These are phyloP conservation scores for Malus fusca DNA, from an alignment of 306 rosid species.

Conservation along the genomic window DNA sequence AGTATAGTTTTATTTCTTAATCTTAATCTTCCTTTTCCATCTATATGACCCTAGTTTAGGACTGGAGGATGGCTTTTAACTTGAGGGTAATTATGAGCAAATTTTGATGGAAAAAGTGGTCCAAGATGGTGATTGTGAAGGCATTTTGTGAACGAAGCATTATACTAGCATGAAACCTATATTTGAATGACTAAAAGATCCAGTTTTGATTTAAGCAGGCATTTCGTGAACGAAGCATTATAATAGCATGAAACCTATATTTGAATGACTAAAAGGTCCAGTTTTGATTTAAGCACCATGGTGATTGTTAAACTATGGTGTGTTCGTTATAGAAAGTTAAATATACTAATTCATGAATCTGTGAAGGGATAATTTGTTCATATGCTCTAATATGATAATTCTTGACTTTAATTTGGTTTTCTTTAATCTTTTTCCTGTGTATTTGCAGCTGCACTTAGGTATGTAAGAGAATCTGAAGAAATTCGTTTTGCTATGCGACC, in stretches of 20 bases:
- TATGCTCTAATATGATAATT: constrained; percentile 2
- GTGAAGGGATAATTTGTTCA: background rate
- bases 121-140: background rate
- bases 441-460: constrained; percentile 47
- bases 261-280: background rate
- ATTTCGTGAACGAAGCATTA: background rate
- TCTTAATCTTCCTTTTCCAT: background rate
- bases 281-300: background rate
- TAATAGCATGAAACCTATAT: background rate
- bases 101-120: background rate
- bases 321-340: background rate
- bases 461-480: constrained; percentile 71
- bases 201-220: background rate
- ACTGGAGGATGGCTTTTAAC: background rate
- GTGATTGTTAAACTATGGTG: background rate
- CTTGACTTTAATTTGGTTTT: background rate
- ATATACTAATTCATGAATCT: background rate
- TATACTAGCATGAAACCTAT: background rate
- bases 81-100: background rate
- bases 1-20: background rate
- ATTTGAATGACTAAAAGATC: background rate
- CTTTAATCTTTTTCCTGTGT: background rate
- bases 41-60: background rate
- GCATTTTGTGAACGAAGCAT: background rate
- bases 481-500: constrained; percentile 89